phyloP scores from a whole-genome alignment of 345 rosid species.

The Pseudoturritis turrita region DNA sequence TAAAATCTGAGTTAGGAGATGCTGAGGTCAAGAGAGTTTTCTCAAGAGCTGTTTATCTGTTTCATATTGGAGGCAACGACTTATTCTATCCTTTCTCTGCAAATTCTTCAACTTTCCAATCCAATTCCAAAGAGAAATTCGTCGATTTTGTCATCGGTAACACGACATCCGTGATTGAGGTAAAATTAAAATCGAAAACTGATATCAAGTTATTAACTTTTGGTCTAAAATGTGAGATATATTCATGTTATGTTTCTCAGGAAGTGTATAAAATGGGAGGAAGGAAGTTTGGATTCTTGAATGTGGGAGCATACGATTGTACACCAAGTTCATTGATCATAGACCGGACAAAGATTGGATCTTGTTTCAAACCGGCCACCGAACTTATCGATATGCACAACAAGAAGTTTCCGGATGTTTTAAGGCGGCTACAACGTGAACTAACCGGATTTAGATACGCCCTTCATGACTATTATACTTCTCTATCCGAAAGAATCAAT shows the following conservation, averaged over 20 bases:
- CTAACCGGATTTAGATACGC: conserved; percentile 37
- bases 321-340: conserved; percentile 7
- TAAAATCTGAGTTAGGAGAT: conserved; percentile 39
- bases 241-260: conserved; percentile 23
- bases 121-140: conserved; percentile 27
- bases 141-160: conserved; percentile 42
- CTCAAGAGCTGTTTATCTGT: conserved; percentile 41
- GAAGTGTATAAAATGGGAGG: conserved; percentile 44
- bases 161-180: conserved; percentile 34
- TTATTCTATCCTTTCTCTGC: not conserved
- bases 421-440: conserved; percentile 16
- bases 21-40: conserved; percentile 28
- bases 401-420: conserved; percentile 13
- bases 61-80: conserved; percentile 41
- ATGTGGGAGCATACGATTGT: conserved; percentile 26
- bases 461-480: conserved; percentile 25
- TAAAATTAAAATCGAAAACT: not conserved
- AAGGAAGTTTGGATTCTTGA: conserved; percentile 47
- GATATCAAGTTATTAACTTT: not conserved
- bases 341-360: conserved; percentile 7
- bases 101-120: conserved; percentile 25
- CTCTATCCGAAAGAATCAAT: conserved; percentile 25
- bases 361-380: conserved; percentile 20
- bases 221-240: not conserved
- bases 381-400: conserved; percentile 28